Base-by-base conservation (phyloP, 73 alveolate genomes). In the Tetrahymena elliotti region DNA sequence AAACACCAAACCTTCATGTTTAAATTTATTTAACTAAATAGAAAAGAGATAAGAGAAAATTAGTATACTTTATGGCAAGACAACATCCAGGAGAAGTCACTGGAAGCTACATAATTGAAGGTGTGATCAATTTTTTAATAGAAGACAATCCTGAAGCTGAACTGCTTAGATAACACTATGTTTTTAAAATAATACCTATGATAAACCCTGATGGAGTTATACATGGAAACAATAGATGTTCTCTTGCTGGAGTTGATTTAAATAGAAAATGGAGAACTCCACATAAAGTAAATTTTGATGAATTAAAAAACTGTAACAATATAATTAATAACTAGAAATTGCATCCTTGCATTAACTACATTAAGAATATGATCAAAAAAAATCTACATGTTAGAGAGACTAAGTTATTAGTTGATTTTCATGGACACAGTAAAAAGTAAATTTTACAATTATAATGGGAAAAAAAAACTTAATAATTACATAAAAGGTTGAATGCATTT, bases 191-290 rank as follows among this genome's bases (percentile, higher is more conserved):
- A 16, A 96, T 97, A 12, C 99, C 99, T 38, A 99, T 99, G 99
- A 95, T 98, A 93, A 99, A 99, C 96, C 99, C 99, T 20, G 99
- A 99, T 96, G 99, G 99, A 0, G 99, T 98, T 11, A 94, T 98
- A 40, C 96, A 98, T 15, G 99, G 99, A 1, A 99, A 99, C 95
- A 98, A 99, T 40, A 94, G 99, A 93, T 97, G 99, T 83, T 97
- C 99, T 84, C 96, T 99, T 83, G 97, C 99, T 52, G 99, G 99
- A 38, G 97, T 97, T 88, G 99, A 99, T 94, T 95, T 98, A 15
- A 99, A 99, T 95, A 95, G 99, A 95, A 97, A 98, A 93, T 99
- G 99, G 99, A 97, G 94, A 39, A 96, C 95, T 16, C 99, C 99
- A 2, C 97, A 97, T 94, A 96, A 98, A 54, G 96, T 96, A 92